These are phyloP conservation scores for Dalbergia oliveri DNA, from an alignment of 306 rosid genomes.

Conservation along the genomic window DNA sequence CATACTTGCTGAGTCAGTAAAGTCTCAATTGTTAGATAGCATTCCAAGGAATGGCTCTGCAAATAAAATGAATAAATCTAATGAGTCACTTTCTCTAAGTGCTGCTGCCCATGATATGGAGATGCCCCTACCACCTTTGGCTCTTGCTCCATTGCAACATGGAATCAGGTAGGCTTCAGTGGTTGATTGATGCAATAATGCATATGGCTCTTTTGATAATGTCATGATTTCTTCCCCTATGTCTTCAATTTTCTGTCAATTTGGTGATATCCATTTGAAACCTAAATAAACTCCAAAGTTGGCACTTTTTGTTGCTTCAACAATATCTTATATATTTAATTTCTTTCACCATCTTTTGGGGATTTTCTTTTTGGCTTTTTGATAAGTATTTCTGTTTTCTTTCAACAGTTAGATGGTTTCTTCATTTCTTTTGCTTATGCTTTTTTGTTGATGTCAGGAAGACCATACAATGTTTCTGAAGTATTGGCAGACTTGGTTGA, in stretches of 20 bases:
- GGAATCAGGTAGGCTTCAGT: slow-evolving; percentile 77
- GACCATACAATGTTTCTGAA: slow-evolving; percentile 92
- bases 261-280: slow-evolving; percentile 8
- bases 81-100: slow-evolving; percentile 57
- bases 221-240: background rate
- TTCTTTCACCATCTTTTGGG: slow-evolving; percentile 4
- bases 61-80: slow-evolving; percentile 53
- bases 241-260: background rate
- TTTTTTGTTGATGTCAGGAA: slow-evolving; percentile 80
- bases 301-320: slow-evolving; percentile 25
- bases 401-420: slow-evolving; percentile 35
- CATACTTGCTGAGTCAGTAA: slow-evolving; percentile 63
- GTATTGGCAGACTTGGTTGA: slow-evolving; percentile 82
- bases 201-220: slow-evolving; percentile 16
- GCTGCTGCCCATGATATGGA: slow-evolving; percentile 68
- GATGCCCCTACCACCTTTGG: slow-evolving; percentile 93
- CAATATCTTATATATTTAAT: slow-evolving; percentile 11
- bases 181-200: slow-evolving; percentile 25
- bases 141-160: slow-evolving; percentile 82
- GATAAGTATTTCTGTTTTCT: slow-evolving; percentile 22
- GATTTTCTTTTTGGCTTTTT: slow-evolving; percentile 29
- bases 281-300: slow-evolving; percentile 18
- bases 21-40: slow-evolving; percentile 61
- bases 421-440: slow-evolving; percentile 55
- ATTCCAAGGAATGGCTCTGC: slow-evolving; percentile 59